These are phyloP conservation scores for Fagus sylvatica DNA, from an alignment of 306 rosid genomes.

Conservation along the genomic window DNA sequence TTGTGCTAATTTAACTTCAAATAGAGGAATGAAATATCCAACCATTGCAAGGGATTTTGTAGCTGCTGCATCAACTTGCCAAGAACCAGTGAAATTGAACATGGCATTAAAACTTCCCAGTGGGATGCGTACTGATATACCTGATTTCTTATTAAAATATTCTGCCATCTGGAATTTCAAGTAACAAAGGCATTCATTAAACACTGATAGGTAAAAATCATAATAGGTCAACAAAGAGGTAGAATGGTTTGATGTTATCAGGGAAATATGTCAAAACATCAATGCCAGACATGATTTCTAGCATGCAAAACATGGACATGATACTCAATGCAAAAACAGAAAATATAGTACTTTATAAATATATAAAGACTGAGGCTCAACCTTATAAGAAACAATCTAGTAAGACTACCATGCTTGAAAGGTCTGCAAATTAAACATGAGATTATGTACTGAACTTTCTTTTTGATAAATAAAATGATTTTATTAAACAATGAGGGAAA, in stretches of 20 bases:
- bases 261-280: not conserved
- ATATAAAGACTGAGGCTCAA: not conserved
- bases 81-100: slow-evolving; percentile 93
- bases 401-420: not conserved
- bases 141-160: slow-evolving; percentile 68
- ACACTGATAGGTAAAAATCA: not conserved
- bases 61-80: slow-evolving; percentile 76
- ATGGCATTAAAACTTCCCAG: slow-evolving; percentile 92
- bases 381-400: not conserved
- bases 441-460: not conserved
- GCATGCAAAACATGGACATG: not conserved
- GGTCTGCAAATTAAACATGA: not conserved
- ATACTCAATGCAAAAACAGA: slow-evolving; percentile 1
- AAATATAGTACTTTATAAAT: not conserved
- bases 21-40: slow-evolving; percentile 72
- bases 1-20: slow-evolving; percentile 56
- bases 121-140: slow-evolving; percentile 57
- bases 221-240: slow-evolving; percentile 6
- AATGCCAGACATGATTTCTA: not conserved
- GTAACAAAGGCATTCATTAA: slow-evolving; percentile 29
- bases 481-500: too few species aligned
- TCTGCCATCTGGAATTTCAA: slow-evolving; percentile 78
- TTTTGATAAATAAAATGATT: too few species aligned
- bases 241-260: slow-evolving; percentile 16
- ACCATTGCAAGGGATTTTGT: slow-evolving; percentile 95